These are phyloP conservation scores for Barnettozyma sucrosica DNA, from an alignment of 805 yeast species.

Conservation along the genomic window DNA sequence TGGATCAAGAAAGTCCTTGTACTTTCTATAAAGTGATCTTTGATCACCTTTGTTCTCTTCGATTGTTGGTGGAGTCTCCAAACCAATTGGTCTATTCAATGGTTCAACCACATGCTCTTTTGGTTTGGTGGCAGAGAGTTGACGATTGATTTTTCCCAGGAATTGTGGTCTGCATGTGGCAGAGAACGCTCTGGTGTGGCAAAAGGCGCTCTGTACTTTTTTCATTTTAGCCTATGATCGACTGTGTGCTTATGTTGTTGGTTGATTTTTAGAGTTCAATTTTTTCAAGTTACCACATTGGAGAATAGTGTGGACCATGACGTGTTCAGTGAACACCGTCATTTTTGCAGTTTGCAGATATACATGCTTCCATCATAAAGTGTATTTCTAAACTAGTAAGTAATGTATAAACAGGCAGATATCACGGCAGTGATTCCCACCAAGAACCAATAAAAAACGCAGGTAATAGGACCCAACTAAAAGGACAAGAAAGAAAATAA, in stretches of 20 bases:
- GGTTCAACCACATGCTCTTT: conserved; percentile 29
- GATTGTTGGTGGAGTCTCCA: conserved; percentile 31
- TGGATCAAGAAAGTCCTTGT: conserved; percentile 43
- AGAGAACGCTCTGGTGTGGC: conserved; percentile 10
- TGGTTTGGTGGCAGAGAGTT: conserved; percentile 33
- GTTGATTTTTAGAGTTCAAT: neutral
- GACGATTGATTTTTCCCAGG: conserved; percentile 30
- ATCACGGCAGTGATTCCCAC: neutral
- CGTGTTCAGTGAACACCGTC: no score
- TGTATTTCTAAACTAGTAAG: neutral
- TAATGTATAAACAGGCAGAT: neutral
- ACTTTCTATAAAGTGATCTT: conserved; percentile 31
- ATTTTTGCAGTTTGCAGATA: neutral
- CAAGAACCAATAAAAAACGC: neutral
- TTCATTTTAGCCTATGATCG: neutral
- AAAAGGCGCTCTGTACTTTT: neutral
- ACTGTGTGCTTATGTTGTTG: neutral
- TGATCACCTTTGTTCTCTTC: conserved; percentile 37
- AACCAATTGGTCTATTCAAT: conserved; percentile 44
- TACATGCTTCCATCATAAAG: neutral
- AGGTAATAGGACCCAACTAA: neutral
- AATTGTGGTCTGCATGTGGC: conserved; percentile 11
- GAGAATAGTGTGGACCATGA: no score
- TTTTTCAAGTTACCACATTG: no score
- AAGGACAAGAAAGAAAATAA: neutral